A percentile compares a stretch with the other conserved stretches of the same genome.
phyloP scores from a whole-genome alignment of 208 protist genomes.

The Vickermania spadyakhi region DNA sequence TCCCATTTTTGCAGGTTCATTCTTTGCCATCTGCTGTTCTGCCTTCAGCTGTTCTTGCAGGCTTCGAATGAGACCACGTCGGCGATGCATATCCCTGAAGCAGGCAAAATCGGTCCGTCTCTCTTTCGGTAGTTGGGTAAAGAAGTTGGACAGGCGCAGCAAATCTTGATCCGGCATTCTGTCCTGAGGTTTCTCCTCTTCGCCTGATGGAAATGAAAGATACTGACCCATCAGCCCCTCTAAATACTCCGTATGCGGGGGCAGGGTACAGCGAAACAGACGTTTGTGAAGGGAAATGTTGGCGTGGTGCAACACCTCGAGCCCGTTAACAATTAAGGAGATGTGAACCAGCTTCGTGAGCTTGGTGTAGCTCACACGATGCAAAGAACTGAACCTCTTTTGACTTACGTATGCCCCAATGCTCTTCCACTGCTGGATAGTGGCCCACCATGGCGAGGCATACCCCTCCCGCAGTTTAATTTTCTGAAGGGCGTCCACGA shows the following conservation, averaged over 20 bases:
- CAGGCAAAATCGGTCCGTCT: neutral
- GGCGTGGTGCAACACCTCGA: constrained; percentile 23
- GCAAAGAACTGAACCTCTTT: neutral
- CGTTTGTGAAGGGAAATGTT: constrained; percentile 30
- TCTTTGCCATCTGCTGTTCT: neutral
- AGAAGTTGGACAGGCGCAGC: too few species aligned
- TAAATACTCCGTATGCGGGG: neutral
- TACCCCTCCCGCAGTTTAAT: constrained; percentile 13
- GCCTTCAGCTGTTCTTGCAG: neutral
- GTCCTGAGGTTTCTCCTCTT: too few species aligned
- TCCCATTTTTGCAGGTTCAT: too few species aligned
- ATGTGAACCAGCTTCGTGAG: constrained; percentile 52
- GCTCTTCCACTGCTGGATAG: constrained; percentile 19
- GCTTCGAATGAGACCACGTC: neutral
- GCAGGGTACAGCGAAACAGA: neutral
- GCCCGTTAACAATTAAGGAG: constrained; percentile 44
- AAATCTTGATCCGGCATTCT: too few species aligned
- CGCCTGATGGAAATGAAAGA: neutral
- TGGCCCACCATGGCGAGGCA: constrained; percentile 60
- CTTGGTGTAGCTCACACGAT: neutral
- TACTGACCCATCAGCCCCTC: neutral
- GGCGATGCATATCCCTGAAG: neutral
- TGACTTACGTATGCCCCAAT: constrained; percentile 9
- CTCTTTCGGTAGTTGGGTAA: neutral
- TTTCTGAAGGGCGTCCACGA: neutral